Evolutionary conservation across 2,329 filamentous ascomycete species (phyloP), one percentile per base, ranked within the genome.

Genomic region (Aureobasidium sp.): DNA sequence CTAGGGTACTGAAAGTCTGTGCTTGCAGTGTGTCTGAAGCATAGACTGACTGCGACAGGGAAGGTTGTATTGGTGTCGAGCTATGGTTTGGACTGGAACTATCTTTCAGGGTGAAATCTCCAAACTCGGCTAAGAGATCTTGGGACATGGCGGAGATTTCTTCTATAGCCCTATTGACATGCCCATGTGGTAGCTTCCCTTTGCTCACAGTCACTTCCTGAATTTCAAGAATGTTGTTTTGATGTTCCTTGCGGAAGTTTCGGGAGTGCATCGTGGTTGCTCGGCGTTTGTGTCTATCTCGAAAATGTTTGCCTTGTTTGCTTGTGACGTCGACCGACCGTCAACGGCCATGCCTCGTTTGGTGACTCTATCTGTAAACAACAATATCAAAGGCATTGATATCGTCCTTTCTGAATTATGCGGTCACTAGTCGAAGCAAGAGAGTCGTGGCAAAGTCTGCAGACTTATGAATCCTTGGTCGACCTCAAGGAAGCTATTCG

Each of bases 41-140:
- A 20, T 51, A 20, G 24, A 9, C 17, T 48, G 69, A 65, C 55
- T 69, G 65, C 17, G 63, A 59, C 59, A 10, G 26, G 61, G 39
- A 29, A 36, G 56, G 17, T 64, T 56, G 56, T 43, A 59, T n/a
- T 47, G n/a, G 43, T 20, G 32, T 59, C 36, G 41, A 56, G 34
- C 52, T 39, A 12, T 34, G 59, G 59, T 59, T 51, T 32, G 32
- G 59, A 41, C 20, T 20, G 7, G 47, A 41, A 37, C 36, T 73
- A 17, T 61, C 63, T 55, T 50, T 56, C 24, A 51, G 52, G 46
- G 56, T 46, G 48, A n/a, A 61, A 29, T 69, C 66, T 27, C 69
- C 78, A 69, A 84, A 84, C 64, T 78, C 81, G 63, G 79, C 79
- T 50, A 81, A 75, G 26, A 84, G 73, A 67, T 84, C 81, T 62